phyloP scores from a whole-genome alignment of 805 yeast genomes.

The Cyberlindnera mycetangii region DNA sequence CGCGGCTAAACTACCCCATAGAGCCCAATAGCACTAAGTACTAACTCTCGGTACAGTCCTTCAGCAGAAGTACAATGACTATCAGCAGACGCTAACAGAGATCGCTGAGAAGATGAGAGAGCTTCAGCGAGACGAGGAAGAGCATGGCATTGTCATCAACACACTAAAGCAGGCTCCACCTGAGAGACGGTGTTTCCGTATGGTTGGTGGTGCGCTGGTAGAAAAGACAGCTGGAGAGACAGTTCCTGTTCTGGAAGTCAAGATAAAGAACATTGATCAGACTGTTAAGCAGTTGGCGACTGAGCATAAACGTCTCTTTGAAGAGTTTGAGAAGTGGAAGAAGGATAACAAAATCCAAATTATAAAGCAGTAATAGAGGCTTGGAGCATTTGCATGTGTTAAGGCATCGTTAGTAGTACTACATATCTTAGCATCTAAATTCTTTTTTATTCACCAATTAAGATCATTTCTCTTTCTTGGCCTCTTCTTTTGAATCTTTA shows the following conservation, averaged over 20 bases:
- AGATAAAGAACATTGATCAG: slow-evolving; percentile 44
- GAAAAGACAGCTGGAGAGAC: slow-evolving; percentile 83
- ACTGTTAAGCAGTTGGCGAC: slow-evolving; percentile 33
- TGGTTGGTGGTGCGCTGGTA: slow-evolving; percentile 91
- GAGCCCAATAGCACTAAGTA: neutral
- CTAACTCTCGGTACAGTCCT: slow-evolving; percentile 22
- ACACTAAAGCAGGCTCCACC: slow-evolving; percentile 50
- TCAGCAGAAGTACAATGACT: slow-evolving; percentile 49
- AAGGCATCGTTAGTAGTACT: neutral
- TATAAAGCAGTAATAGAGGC: slow-evolving; percentile 24
- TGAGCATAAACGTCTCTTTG: slow-evolving; percentile 33
- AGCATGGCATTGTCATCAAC: slow-evolving; percentile 51
- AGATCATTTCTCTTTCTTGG: slow-evolving; percentile 23
- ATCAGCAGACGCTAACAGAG: slow-evolving; percentile 46
- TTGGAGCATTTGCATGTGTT: neutral
- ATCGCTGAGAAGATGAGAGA: slow-evolving; percentile 45
- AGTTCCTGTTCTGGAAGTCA: slow-evolving; percentile 55
- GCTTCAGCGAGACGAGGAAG: slow-evolving; percentile 46
- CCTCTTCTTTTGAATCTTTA: slow-evolving; percentile 17
- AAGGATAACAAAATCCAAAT: slow-evolving; percentile 32
- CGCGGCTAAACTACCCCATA: neutral
- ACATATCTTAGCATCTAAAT: neutral
- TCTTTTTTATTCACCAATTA: neutral
- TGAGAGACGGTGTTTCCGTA: slow-evolving; percentile 79
- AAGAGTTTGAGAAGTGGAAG: slow-evolving; percentile 45